Evolutionary conservation across 331 rosid species (phyloP).

Genomic region (Malus hybrid): DNA sequence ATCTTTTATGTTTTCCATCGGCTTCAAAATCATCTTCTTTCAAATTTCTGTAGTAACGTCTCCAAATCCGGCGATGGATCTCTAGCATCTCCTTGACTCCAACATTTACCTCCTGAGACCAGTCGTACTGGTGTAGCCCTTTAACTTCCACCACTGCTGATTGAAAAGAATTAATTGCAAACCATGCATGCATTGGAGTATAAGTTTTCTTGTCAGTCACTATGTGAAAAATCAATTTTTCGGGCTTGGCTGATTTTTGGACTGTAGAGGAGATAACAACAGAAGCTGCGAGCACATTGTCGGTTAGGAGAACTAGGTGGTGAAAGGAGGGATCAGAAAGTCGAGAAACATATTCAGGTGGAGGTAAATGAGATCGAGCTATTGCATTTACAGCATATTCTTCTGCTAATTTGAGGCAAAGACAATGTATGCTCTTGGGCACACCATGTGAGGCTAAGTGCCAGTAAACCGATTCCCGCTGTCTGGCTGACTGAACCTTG

Average conservation of each 20-base stretch:
- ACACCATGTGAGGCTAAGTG: conserved; percentile 86
- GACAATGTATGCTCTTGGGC: conserved; percentile 75
- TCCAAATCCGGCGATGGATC: conserved; percentile 69
- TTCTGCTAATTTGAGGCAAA: conserved; percentile 74
- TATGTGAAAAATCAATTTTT: conserved; percentile 67
- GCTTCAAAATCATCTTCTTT: conserved; percentile 33
- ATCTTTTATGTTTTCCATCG: conserved; percentile 33
- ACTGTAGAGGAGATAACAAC: conserved; percentile 67
- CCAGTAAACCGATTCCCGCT: conserved; percentile 73
- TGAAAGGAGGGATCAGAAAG: conserved; percentile 61
- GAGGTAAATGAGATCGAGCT: conserved; percentile 78
- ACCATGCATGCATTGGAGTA: conserved; percentile 96
- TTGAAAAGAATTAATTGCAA: conserved; percentile 58
- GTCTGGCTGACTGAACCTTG: conserved; percentile 63
- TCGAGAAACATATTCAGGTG: conserved; percentile 67
- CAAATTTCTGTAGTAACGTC: conserved; percentile 38
- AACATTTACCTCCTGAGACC: conserved; percentile 73
- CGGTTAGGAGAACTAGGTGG: conserved; percentile 75
- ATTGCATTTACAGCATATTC: conserved; percentile 74
- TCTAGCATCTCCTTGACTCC: conserved; percentile 69
- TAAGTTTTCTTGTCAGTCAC: conserved; percentile 86
- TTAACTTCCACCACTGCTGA: conserved; percentile 72
- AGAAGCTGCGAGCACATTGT: conserved; percentile 90
- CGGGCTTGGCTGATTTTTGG: conserved; percentile 59
- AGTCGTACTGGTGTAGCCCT: conserved; percentile 88